Evolutionary conservation across 192 early-diverging fungal genomes (phyloP).

Genomic region (Umbelopsis isabellina): DNA sequence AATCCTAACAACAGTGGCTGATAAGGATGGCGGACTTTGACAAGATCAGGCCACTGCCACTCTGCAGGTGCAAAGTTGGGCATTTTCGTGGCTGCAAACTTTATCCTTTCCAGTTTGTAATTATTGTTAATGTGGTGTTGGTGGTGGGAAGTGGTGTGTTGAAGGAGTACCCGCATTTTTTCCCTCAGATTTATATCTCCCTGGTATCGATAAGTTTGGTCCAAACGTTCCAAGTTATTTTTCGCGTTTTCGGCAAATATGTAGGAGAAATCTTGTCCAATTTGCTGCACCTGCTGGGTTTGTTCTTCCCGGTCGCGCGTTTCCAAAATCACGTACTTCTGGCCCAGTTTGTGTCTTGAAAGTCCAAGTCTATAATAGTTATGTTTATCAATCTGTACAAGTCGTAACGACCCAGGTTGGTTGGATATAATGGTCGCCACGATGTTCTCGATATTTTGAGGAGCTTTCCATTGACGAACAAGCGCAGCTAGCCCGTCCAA

Average conservation of each 20-base stretch:
- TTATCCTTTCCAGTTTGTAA: constrained; percentile 4
- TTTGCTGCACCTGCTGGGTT: neutral
- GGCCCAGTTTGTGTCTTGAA: constrained; percentile 4
- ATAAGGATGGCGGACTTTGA: constrained; percentile 24
- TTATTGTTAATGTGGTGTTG: constrained; percentile 1
- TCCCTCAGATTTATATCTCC: constrained; percentile 1
- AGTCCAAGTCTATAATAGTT: constrained; percentile 23
- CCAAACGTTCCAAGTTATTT: constrained; percentile 22
- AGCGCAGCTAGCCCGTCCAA: constrained; percentile 2
- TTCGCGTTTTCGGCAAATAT: constrained; percentile 26
- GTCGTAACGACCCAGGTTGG: neutral
- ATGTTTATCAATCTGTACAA: constrained; percentile 23
- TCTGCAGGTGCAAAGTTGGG: constrained; percentile 21
- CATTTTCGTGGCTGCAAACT: constrained; percentile 5
- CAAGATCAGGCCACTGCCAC: constrained; percentile 30
- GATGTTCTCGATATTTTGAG: constrained; percentile 20
- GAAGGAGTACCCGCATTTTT: neutral
- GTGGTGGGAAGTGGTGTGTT: neutral
- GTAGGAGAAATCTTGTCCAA: constrained; percentile 16
- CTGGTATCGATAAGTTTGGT: constrained; percentile 2
- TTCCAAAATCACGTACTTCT: constrained; percentile 23
- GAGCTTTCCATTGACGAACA: constrained; percentile 11
- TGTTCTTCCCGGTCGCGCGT: constrained; percentile 12
- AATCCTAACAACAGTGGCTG: constrained; percentile 18
- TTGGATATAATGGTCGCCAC: neutral